Evolutionary conservation across 805 yeast species (phyloP), one percentile per base, ranked within the genome.

Genomic region (Jamesozyma spencerorum): DNA sequence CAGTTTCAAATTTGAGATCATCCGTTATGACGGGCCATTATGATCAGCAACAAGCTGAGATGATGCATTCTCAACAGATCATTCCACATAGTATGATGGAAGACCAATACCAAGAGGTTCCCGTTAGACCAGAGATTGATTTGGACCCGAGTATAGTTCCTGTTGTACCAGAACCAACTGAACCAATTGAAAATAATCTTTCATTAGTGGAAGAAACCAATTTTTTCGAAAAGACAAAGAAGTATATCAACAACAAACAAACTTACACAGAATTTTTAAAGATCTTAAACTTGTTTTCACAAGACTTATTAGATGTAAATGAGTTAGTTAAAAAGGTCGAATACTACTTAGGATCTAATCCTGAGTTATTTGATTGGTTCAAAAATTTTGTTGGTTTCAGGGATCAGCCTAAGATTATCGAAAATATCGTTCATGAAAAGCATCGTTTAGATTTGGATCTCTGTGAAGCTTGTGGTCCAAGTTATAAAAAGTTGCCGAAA

Each of bases 391-490:
- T 92, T 44, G 94, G 94, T 8, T 90, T 74, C 59, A 86, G 84
- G 47, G 94, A 83, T 34, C 77, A 74, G 47, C 95, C 97, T 6
- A 74, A 80, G 48, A 80, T 77, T 51, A 88, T 92, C 51, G 98
- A 94, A 62, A 83, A 85, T 59, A 82, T 92, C 51, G 65, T 70
- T 17, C 85, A 79, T 69, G 87, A 85, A 60, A 92, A 92, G 62
- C 97, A 90, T 57, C 87, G 83, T 51, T 68, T 92, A 45, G 97
- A 92, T 54, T 71, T 92, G 42, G 79, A 90, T 24, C 71, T 85
- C 53, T 92, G 97, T 65, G 85, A 92, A 60, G 84, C 95, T 4
- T 85, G 85, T 55, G 97, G 97, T 10, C 97, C 97, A 15, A 84
- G 95, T 34, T 92, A 92, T 62, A 77, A 97, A 55, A 77, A 84